Evolutionary conservation across 345 rosid species (phyloP), one percentile per base, ranked within the genome.

Genomic region (Arabidopsis arenosa): DNA sequence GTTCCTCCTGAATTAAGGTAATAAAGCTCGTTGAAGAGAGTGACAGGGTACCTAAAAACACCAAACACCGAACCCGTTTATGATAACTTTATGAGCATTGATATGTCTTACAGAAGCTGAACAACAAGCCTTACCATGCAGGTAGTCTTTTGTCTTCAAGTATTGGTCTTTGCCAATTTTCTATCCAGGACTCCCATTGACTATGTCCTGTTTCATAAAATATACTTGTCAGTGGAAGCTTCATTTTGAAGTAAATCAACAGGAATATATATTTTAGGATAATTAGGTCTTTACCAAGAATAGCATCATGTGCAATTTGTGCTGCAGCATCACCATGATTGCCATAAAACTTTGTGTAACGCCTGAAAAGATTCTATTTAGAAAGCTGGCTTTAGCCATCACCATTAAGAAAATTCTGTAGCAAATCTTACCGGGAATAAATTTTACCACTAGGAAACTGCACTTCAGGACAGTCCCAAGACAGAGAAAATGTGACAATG

Each of bases 401-500:
- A 13, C 45, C 18, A 32, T 39, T 49, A 18, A 28, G 11, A 53
- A 40, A 0, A 0, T 13, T 60, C 8, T 6, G 9, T 51, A 41
- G 15, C 39, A 45, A 12, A 9, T 39, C 70, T 72, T 59, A 90
- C 97, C 97, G 86, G 56, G 79, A 80, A 72, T 90, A 94, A 72
- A 88, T 83, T 84, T 87, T 92, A 54, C 89, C 95, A 75, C 80
- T 70, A 13, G 47, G 62, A 77, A 94, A 94, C 21, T 72, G 82
- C 61, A 84, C 86, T 79, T 92, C 94, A 41, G 97, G 98, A 70
- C 97, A 90, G 85, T 92, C 97, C 97, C 97, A 94, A 54, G 97
- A 83, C 84, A 94, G 79, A 41, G 97, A 89, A 86, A 94, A 94
- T 48, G 88, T 90, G 59, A 89, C 84, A 30, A 75, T 70, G 30